Evolutionary conservation across 768 basidiomycete species (phyloP), one percentile per base, ranked within the genome.

Genomic region (Holtermannia corniformis): DNA sequence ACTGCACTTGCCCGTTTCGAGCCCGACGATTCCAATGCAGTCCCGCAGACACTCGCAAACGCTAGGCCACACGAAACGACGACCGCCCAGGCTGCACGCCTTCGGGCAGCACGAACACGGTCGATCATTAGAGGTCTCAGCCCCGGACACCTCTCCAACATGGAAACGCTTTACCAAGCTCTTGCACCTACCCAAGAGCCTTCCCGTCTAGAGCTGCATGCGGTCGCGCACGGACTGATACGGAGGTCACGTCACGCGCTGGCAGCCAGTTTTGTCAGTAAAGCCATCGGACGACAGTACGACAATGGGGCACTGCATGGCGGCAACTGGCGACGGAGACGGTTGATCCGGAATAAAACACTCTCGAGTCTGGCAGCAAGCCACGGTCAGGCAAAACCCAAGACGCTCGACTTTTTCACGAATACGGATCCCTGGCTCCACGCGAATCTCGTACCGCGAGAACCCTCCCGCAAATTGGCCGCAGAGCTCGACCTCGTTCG

Each of bases 181-280:
- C 16, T 37, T 7, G 10, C 10, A 37, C 32, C 32, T 16, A 37
- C 7, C 7, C 32, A 37, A 16, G 40, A 47, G 4, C 26, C 48
- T 28, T 52, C 55, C 26, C 45, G 42, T 4, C 25, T 57, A 19
- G 50, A 57, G 32, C 11, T 52, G 13, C 55, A 57, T 24, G 28
- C 51, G 5, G 11, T 51, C n/a, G 19, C 51, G 4, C 50, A 57
- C 41, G 50, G 52, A 22, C 46, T 51, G 20, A 32, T 52, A 12
- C 50, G 55, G 40, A 47, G 23, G 16, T 26, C 27, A 7, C 25
- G 42, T 25, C 25, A 44, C 1, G 26, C 41, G 21, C 42, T 57
- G 4, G 55, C 50, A 25, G 28, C 44, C 2, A 41, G 47, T 19
- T 26, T 57, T 19, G 48, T 57, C 20, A 40, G 20, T 21, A n/a